Evolutionary conservation across 2,329 filamentous ascomycete genomes (phyloP), one percentile per base, ranked within the genome.

Genomic region (Aspergillus vadensis): DNA sequence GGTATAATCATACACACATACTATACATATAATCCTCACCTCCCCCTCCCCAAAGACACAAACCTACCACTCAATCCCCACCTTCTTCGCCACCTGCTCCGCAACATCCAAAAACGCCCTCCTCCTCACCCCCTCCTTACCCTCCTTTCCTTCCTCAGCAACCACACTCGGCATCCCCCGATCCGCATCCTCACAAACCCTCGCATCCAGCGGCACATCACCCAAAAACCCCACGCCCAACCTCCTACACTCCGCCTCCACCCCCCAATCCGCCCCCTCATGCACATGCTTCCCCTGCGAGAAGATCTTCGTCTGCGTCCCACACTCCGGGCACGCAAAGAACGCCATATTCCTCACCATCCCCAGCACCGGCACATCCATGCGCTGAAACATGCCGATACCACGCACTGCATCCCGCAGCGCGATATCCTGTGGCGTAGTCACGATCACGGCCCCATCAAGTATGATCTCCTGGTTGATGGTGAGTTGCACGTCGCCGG

Each of bases 401-500:
- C 95, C 95, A 69, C 95, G 92, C 19, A 96, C 85, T 0, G 95
- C 94, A 71, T 99, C 95, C 68, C 94, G 92, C 2, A 97, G 85
- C 1, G 94, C 92, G 27, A 99, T 86, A 55, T 96, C 92, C 74
- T 99, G 95, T 2, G 95, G 95, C 0, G 95, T 99, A 0, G 92
- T 95, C 1, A 99, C 88, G 38, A 99, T 91, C 15, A 98, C 82
- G 0, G 73, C 79, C 83, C 92, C 94, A 68, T 96, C 91, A 2
- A 99, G 81, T n/a, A 91, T 82, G 10, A 99, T 83, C 78, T 97
- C 94, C 75, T 99, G 95, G 15, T 92, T 94, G 63, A 99, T 95
- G n/a, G 92, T 97, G 66, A 99, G 82, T 73, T 99, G 95, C 0
- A 94, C 94, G 71, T 99, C 95, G 23, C 95, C 95, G 0, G 95